These are phyloP conservation scores for Priceomyces haplophilus DNA, from an alignment of 805 yeast species.

Conservation along the genomic window DNA sequence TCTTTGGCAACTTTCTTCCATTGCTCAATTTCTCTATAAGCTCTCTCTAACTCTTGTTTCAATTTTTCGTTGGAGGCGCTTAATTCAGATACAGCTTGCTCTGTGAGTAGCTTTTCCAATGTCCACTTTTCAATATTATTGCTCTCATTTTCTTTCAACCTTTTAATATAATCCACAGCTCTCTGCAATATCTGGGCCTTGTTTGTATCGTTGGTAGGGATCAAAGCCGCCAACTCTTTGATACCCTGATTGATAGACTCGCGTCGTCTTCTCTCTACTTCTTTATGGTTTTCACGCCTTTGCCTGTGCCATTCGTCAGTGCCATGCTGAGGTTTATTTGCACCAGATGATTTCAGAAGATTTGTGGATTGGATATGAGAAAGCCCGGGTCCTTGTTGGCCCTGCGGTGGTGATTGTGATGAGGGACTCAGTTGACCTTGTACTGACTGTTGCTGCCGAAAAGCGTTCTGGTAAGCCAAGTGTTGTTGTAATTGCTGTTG, in stretches of 20 bases:
- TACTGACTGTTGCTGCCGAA: slow-evolving; percentile 18
- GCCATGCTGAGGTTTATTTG: slow-evolving; percentile 62
- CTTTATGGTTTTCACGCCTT: slow-evolving; percentile 89
- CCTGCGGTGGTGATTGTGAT: slow-evolving; percentile 10
- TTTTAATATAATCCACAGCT: slow-evolving; percentile 86
- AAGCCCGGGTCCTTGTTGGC: slow-evolving; percentile 13
- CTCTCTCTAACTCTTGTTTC: slow-evolving; percentile 83
- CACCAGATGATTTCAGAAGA: slow-evolving; percentile 15
- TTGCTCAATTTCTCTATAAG: slow-evolving; percentile 86
- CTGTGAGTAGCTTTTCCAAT: slow-evolving; percentile 84
- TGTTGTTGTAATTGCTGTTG: slow-evolving; percentile 19
- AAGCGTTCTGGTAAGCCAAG: slow-evolving; percentile 14
- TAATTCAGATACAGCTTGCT: slow-evolving; percentile 85
- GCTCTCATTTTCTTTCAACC: slow-evolving; percentile 85
- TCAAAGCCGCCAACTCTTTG: slow-evolving; percentile 67
- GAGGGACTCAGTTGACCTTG: slow-evolving; percentile 15
- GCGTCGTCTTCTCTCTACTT: slow-evolving; percentile 90
- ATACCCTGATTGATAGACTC: slow-evolving; percentile 88
- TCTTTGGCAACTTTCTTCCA: slow-evolving; percentile 52
- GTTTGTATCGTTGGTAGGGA: slow-evolving; percentile 82
- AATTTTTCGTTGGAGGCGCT: slow-evolving; percentile 82
- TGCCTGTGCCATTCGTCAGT: slow-evolving; percentile 78
- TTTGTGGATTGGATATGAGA: slow-evolving; percentile 34
- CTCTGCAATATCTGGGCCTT: slow-evolving; percentile 86
- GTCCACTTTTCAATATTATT: slow-evolving; percentile 93